A percentile compares a stretch with the other conserved stretches of the same genome.
phyloP scores from a whole-genome alignment of 2,329 filamentous ascomycete species.

The Xylaria sp. region DNA sequence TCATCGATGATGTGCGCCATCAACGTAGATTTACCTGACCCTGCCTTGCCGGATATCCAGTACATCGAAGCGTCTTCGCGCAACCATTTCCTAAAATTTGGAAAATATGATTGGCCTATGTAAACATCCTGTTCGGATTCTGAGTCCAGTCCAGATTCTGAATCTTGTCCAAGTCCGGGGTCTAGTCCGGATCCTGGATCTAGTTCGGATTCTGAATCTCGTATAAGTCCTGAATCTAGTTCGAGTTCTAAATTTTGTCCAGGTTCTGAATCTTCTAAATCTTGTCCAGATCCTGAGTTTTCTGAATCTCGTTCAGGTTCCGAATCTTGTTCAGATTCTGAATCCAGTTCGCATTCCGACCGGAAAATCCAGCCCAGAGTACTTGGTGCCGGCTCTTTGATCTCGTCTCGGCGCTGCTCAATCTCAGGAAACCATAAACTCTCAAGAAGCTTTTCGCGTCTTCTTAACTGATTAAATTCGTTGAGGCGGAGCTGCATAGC shows the following conservation, averaged over 20 bases:
- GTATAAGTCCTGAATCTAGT: no score
- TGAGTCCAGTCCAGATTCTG: neutral
- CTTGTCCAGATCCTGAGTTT: no score
- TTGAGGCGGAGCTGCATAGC: neutral
- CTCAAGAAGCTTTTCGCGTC: constrained; percentile 12
- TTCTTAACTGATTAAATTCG: neutral
- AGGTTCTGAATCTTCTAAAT: no score
- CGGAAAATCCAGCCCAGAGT: constrained; percentile 28
- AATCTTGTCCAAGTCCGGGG: neutral
- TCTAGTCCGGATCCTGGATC: no score
- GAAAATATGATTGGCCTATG: neutral
- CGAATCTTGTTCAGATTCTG: neutral
- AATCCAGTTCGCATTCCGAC: neutral
- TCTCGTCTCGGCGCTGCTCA: constrained; percentile 23
- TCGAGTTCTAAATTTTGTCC: no score
- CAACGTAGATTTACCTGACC: constrained; percentile 30
- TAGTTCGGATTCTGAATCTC: no score
- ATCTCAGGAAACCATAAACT: constrained; percentile 30
- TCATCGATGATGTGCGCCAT: constrained; percentile 34
- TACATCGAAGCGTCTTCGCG: constrained; percentile 26
- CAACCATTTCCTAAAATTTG: constrained; percentile 31
- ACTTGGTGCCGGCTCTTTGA: constrained; percentile 25
- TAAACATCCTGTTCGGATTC: neutral
- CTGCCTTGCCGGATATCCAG: constrained; percentile 36
- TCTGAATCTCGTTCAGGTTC: no score